Evolutionary conservation across 2,329 filamentous ascomycete genomes (phyloP), one percentile per base, ranked within the genome.

Genomic region (Fusarium hostae): DNA sequence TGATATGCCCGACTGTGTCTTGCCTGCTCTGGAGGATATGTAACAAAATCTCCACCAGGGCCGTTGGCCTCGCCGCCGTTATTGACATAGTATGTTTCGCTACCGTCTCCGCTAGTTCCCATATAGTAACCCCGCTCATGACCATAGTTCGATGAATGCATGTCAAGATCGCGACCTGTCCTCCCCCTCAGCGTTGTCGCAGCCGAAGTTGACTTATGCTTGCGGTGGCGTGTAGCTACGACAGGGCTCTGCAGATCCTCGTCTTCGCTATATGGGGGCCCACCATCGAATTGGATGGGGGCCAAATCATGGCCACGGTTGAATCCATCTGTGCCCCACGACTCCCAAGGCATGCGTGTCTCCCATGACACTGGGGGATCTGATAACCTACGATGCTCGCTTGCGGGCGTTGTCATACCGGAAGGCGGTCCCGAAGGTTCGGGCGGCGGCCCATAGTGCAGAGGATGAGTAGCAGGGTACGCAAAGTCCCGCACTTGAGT

Each of bases 401-500:
- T 96, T 20, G 89, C 90, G 13, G 95, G 94, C 1, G 95, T 97
- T n/a, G 92, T 95, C 74, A 92, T 87, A 63, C 91, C 92, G 2
- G 94, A 97, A 12, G 90, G 86, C n/a, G 90, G 89, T 58, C 86
- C 83, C 56, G 89, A 91, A 30, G 89, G 86, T 75, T 94, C 92
- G 40, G 92, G 91, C 20, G 94, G 91, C n/a, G 95, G 93, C 2
- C 96, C 96, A 85, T 97, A 97, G 84, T 98, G 96, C 81, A 98
- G 87, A 45, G 94, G 94, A 81, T 98, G 93, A 60, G 88, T 87
- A 30, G 88, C 80, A 35, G 94, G 90, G 80, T 98, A 99, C 74
- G 96, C 96, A 83, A 98, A 99, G 85, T 99, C 96, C 78, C 96
- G 92, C 72, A 99, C 95, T 47, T 94, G 86, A n/a, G 94, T 91